phyloP scores from a whole-genome alignment of 2,329 filamentous ascomycete genomes.

The Elsinoe ampelina region DNA sequence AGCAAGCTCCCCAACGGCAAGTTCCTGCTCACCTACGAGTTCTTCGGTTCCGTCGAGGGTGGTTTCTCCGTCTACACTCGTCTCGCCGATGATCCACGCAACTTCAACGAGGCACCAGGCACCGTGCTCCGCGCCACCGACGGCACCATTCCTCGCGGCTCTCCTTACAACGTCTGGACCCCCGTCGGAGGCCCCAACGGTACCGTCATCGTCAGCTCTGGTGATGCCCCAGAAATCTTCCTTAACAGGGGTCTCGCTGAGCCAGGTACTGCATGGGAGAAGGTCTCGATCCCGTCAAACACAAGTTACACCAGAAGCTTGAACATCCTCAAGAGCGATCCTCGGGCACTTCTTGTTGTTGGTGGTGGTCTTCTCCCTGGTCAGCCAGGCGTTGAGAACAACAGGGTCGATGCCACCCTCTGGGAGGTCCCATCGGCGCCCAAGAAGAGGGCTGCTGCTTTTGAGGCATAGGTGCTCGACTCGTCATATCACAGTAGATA shows the following conservation, averaged over 20 bases:
- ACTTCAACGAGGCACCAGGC: constrained; percentile 35
- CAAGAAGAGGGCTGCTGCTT: constrained; percentile 8
- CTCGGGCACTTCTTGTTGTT: constrained; percentile 34
- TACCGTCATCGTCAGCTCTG: constrained; percentile 41
- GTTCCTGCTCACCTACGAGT: constrained; percentile 59
- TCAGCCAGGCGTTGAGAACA: constrained; percentile 21
- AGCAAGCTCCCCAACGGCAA: constrained; percentile 46
- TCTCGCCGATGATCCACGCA: constrained; percentile 38
- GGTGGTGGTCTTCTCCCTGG: constrained; percentile 25
- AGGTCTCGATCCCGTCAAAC: constrained; percentile 33
- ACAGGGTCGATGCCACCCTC: constrained; percentile 17
- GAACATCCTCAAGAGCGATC: constrained; percentile 34
- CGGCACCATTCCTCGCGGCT: constrained; percentile 37
- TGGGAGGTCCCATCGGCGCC: constrained; percentile 12
- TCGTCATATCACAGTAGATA: neutral
- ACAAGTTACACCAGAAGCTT: constrained; percentile 40
- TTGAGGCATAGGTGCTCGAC: constrained; percentile 3
- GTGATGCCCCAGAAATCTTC: constrained; percentile 35
- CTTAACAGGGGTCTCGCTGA: constrained; percentile 39
- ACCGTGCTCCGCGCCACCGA: constrained; percentile 36
- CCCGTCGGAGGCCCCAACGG: constrained; percentile 38
- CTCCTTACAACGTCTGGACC: constrained; percentile 46
- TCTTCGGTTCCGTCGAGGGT: constrained; percentile 39
- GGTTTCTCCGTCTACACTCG: constrained; percentile 47
- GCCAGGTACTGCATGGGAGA: constrained; percentile 36